Evolutionary conservation across 805 yeast genomes (phyloP).

Genomic region (Saturnispora mendoncae): DNA sequence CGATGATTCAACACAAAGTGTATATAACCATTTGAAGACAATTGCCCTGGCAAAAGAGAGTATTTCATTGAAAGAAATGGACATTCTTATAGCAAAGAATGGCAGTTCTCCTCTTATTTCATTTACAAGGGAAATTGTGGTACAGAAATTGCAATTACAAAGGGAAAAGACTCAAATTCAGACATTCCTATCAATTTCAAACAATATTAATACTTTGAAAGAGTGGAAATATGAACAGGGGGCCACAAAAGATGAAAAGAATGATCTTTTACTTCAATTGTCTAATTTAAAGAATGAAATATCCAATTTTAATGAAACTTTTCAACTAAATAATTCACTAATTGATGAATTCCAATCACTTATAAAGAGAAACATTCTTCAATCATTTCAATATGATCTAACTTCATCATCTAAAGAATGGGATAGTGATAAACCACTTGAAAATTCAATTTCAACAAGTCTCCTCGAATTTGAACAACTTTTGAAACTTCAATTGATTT

Average conservation of each 20-base stretch:
- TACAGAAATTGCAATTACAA: constrained; percentile 8
- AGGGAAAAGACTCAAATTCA: constrained; percentile 1
- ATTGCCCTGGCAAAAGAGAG: not conserved
- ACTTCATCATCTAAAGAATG: not conserved
- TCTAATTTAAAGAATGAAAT: not conserved
- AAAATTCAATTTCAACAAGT: not conserved
- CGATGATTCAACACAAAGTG: not conserved
- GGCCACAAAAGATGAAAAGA: not conserved
- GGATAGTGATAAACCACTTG: constrained; percentile 1
- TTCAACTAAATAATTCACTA: not conserved
- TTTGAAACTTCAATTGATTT: constrained; percentile 27
- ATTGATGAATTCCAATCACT: not conserved
- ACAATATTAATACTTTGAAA: not conserved
- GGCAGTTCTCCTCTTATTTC: constrained; percentile 12
- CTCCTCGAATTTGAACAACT: constrained; percentile 9
- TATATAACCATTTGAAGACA: not conserved
- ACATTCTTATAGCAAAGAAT: constrained; percentile 5
- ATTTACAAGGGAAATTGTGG: constrained; percentile 10
- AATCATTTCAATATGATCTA: not conserved
- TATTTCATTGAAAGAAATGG: constrained; percentile 1
- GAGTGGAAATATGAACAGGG: not conserved
- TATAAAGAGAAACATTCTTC: constrained; percentile 1
- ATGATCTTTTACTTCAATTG: not conserved
- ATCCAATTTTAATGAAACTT: not conserved
- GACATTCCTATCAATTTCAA: not conserved